phyloP scores from a whole-genome alignment of 2,329 filamentous ascomycete species.

The Botryotinia narcissicola region DNA sequence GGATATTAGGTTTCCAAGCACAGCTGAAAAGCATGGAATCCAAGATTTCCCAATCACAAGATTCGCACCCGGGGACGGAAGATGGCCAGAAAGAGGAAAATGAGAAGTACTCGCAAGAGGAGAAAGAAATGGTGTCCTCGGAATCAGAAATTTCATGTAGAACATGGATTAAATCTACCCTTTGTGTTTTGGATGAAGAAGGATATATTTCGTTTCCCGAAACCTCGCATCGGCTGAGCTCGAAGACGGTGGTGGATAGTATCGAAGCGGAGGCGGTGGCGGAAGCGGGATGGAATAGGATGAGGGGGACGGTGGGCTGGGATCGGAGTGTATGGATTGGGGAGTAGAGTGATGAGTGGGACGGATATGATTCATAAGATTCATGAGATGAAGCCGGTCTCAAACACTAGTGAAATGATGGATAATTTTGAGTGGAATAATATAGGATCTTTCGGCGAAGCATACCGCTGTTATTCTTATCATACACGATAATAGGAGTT shows the following conservation, averaged over 20 bases:
- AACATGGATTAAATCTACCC: neutral
- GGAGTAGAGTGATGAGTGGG: neutral
- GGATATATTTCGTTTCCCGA: slow-evolving; percentile 3
- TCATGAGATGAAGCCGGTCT: neutral
- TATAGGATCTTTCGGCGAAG: neutral
- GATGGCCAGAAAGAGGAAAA: neutral
- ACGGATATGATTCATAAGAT: neutral
- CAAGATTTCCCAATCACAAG: neutral
- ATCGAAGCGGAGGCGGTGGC: slow-evolving; percentile 2
- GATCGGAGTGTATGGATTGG: slow-evolving; percentile 6
- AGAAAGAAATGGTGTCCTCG: too few species aligned
- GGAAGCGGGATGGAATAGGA: neutral
- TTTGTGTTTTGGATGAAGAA: neutral
- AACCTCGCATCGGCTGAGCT: neutral
- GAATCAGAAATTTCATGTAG: neutral
- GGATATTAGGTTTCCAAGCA: neutral
- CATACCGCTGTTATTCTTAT: neutral
- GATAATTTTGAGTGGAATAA: neutral
- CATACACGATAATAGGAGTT: neutral
- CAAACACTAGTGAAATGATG: neutral
- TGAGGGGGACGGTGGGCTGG: slow-evolving; percentile 8
- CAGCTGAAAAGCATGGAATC: neutral
- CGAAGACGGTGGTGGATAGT: slow-evolving; percentile 19
- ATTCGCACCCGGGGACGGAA: neutral
- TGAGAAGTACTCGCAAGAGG: neutral